These are phyloP conservation scores for Vinca minor DNA, from an alignment of 257 asterid species.

Conservation along the genomic window DNA sequence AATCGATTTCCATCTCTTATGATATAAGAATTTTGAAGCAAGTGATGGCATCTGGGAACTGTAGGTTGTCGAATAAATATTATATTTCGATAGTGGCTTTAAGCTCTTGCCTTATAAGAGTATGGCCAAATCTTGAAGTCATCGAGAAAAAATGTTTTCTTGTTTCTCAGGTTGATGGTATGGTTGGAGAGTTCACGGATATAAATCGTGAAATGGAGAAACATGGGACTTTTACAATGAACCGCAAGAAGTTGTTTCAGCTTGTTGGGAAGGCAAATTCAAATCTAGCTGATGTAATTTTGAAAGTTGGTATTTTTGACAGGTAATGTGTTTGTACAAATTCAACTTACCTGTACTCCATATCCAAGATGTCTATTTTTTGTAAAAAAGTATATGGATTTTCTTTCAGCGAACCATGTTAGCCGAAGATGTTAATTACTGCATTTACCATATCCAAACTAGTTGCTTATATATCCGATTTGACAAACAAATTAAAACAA, in stretches of 20 bases:
- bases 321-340: conserved; percentile 35
- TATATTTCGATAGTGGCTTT: not conserved
- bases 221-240: conserved; percentile 90
- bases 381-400: not conserved
- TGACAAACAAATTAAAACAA: not conserved
- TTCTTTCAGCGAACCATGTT: not conserved
- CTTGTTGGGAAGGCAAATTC: conserved; percentile 99
- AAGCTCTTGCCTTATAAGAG: not conserved
- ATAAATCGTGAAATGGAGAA: conserved; percentile 92
- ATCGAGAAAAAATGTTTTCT: not conserved
- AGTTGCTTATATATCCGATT: not conserved
- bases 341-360: not conserved
- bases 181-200: conserved; percentile 87
- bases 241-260: conserved; percentile 81
- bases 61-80: not conserved
- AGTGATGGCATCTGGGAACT: not conserved
- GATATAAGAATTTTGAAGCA: not conserved
- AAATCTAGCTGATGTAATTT: conserved; percentile 84
- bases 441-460: not conserved
- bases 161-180: conserved; percentile 65
- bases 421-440: not conserved
- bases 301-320: conserved; percentile 86
- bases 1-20: not conserved
- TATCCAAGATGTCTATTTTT: not conserved
- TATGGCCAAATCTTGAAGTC: too few species aligned